Evolutionary conservation across 805 yeast species (phyloP), one percentile per base, ranked within the genome.

Genomic region (Ogataea chonburiensis): DNA sequence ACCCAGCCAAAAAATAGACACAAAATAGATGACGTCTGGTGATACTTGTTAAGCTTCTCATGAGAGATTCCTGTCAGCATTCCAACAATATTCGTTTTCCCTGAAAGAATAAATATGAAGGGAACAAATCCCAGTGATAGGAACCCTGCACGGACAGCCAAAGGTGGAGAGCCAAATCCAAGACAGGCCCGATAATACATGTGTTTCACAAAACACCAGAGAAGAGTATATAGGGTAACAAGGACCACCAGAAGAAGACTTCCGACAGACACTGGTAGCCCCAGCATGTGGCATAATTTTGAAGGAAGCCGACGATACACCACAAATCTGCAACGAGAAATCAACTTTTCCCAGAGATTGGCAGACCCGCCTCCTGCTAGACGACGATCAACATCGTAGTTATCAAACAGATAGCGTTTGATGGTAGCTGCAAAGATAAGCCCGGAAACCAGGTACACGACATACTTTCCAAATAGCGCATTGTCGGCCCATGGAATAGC

Each of bases 101-200:
- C 81, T 0, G 77, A 67, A 38, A 75, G 49, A 3, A 73, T 58
- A 36, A 67, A 66, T 24, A 75, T 53, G 47, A 73, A 71, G 0
- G 81, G 81, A 6, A 71, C 62, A 28, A 75, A 55, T 0, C 77
- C 75, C 20, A 66, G 58, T 1, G 75, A 67, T 68, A 70, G 67
- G 18, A 73, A 42, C 2, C 80, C 81, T 1, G 79, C 61, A 31
- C 81, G 54, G 1, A 72, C 68, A 0, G 77, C 77, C 22, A 77
- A 41, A 7, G 81, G 81, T n/a, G 81, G 77, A 3, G 77, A 63
- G 2, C 81, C 82, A 53, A 75, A 75, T 0, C 75, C 77, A 4
- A 56, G 22, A 50, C 82, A 77, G 0, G 57, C 73, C 38, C 80
- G 56, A 43, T 70, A 71, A 67, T 71, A 74, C 31, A 65, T 64